Conservation (phyloP, 2,329 filamentous ascomycete species). For the Cercospora citrullina region DNA sequence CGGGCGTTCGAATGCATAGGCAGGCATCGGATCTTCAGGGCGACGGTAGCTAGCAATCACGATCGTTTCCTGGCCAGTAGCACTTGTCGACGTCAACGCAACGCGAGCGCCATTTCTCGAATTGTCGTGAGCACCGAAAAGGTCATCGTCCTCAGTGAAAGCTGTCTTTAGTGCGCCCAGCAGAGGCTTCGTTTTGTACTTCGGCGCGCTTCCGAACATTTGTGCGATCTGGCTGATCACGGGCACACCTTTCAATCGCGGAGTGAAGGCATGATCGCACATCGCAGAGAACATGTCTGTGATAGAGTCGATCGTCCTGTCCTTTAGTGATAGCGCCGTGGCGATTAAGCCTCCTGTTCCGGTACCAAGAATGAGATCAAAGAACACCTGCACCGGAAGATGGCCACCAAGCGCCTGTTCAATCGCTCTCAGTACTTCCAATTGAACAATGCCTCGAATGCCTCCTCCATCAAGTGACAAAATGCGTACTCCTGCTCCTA, state of each 20-base stretch:
- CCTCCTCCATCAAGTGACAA: conserved; percentile 45
- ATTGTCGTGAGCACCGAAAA: conserved; percentile 31
- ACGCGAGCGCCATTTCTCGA: conserved; percentile 40
- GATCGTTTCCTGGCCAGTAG: conserved; percentile 43
- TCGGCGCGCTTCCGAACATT: conserved; percentile 33
- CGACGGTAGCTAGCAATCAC: conserved; percentile 51
- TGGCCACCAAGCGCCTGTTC: conserved; percentile 43
- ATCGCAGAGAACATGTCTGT: conserved; percentile 43
- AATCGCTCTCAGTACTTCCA: conserved; percentile 47
- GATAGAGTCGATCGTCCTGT: conserved; percentile 44
- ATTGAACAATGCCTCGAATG: conserved; percentile 49
- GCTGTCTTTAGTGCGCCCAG: conserved; percentile 42
- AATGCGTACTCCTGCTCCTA: conserved; percentile 34
- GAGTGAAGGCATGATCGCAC: conserved; percentile 47
- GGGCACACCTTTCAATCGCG: conserved; percentile 40
- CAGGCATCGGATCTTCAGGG: conserved; percentile 30
- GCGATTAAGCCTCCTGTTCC: conserved; percentile 50
- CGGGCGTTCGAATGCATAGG: conserved; percentile 45
- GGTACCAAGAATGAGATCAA: conserved; percentile 53
- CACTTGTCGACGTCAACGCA: conserved; percentile 47
- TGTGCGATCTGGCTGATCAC: conserved; percentile 37
- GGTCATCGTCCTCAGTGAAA: conserved; percentile 40
- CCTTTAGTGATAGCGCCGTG: conserved; percentile 44
- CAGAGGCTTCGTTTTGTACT: conserved; percentile 40
- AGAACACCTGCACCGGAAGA: conserved; percentile 49